Base-by-base conservation (phyloP, 768 basidiomycete species). In the Dendrothele bispora region DNA sequence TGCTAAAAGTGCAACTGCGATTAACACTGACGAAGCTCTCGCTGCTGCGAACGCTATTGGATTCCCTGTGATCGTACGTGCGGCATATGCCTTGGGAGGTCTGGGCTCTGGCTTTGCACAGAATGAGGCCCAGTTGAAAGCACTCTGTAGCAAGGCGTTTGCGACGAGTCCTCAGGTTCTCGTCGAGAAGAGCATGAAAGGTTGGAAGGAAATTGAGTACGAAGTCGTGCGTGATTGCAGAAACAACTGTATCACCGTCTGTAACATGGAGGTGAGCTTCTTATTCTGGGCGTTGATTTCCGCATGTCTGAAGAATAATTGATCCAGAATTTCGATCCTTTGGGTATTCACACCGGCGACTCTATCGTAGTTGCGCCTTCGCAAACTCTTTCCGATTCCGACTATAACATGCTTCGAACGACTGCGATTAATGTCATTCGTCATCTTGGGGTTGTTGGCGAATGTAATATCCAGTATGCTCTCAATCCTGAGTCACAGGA, bases 161-260 rank as follows among this genome's bases (percentile, higher is more conserved):
- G 95, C 95, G 37, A 98, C 93, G 12, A 94, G 91, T 58, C 94
- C 95, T 36, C 97, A 98, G 69, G 95, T 99, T 0, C 77, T 99
- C n/a, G 93, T 99, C 14, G 97, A 99, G 77, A 95, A 85, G 78
- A 94, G 91, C 59, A 98, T 98, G 95, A 98, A 98, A 71, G 95
- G 95, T 2, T 99, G 95, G 95, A 98, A 99, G 71, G 95, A 99
- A 75, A 95, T 99, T 55, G 95, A 99, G 72, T 99, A 99, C 58
- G 95, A 99, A 64, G 95, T 99, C 41, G 95, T 98, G 10, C 80
- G 95, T 50, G 95, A 99, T 68, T 98, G 94, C 72, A 79, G 91
- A 53, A 91, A 98, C 63, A 99, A 99, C 64, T 98, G 95, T 64
- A 98, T 98, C 71, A 95, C 95, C 1, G 95, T 98, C 53, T 99